These are phyloP conservation scores for Geotrichum carabidarum DNA, from an alignment of 1,139 yeast species.

Conservation along the genomic window DNA sequence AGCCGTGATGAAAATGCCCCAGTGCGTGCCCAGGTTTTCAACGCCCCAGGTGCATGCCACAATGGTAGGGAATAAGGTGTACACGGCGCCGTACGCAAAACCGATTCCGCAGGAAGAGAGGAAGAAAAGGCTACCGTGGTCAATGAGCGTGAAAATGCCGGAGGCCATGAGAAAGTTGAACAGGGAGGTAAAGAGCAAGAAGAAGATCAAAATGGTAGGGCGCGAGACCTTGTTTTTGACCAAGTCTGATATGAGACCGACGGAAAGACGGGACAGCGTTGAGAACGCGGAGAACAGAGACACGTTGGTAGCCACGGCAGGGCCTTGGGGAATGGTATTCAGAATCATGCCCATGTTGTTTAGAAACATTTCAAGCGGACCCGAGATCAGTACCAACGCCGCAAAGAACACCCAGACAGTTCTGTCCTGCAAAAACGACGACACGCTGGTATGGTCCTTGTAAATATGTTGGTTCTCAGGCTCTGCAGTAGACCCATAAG, in stretches of 20 bases:
- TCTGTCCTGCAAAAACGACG: constrained; percentile 52
- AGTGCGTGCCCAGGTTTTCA: constrained; percentile 82
- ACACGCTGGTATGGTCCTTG: constrained; percentile 15
- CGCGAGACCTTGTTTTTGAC: constrained; percentile 31
- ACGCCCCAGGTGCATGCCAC: constrained; percentile 85
- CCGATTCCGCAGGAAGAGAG: constrained; percentile 58
- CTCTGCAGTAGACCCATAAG: constrained; percentile 4
- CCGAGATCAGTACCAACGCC: constrained; percentile 65
- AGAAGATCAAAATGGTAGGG: constrained; percentile 29
- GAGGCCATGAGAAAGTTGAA: constrained; percentile 31
- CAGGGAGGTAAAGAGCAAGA: constrained; percentile 28
- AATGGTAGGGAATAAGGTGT: constrained; percentile 79
- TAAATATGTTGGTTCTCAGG: constrained; percentile 12
- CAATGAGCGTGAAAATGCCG: constrained; percentile 40
- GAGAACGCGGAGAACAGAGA: constrained; percentile 53
- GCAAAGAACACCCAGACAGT: constrained; percentile 60
- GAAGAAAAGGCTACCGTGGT: constrained; percentile 32
- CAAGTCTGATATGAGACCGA: constrained; percentile 64
- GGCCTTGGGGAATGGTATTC: constrained; percentile 31
- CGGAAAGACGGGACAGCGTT: constrained; percentile 56
- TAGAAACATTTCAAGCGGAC: constrained; percentile 83
- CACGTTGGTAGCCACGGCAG: constrained; percentile 46
- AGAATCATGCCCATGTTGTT: constrained; percentile 71
- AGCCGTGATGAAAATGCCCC: constrained; percentile 88
- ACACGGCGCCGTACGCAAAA: constrained; percentile 72